A percentile compares a stretch with the other conserved stretches of the same genome.
Conservation (phyloP, 208 protist genomes). For the Crithidia bombi region DNA sequence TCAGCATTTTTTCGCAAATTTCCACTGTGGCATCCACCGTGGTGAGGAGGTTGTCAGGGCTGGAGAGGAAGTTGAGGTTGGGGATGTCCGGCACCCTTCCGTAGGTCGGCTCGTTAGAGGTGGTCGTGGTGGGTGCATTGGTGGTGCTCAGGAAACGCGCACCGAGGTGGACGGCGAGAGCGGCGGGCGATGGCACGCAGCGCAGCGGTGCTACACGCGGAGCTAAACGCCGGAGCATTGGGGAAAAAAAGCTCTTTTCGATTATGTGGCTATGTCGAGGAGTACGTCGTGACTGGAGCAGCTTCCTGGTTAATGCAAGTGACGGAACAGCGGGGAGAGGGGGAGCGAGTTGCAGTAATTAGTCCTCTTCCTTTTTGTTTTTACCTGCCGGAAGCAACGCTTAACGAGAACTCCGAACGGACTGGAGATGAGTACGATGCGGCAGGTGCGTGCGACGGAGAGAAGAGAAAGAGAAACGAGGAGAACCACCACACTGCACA, state of each 20-base stretch:
- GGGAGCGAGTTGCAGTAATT: too few relatives aligned
- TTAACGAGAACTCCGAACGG: too few relatives aligned
- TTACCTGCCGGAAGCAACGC: too few relatives aligned
- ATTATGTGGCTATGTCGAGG: too few relatives aligned
- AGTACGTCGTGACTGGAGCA: too few relatives aligned
- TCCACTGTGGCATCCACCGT: conserved; percentile 81
- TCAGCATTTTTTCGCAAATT: conserved; percentile 74
- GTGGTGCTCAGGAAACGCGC: conserved; percentile 16
- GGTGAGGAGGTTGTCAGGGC: conserved; percentile 55
- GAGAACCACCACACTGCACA: too few relatives aligned
- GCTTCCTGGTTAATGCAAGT: too few relatives aligned
- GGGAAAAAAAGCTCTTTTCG: not conserved
- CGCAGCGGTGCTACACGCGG: not conserved
- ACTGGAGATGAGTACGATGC: too few relatives aligned
- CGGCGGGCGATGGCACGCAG: not conserved
- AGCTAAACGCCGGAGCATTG: conserved; percentile 11
- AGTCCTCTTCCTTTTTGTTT: too few relatives aligned
- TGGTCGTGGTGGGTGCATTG: not conserved
- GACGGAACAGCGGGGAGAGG: too few relatives aligned
- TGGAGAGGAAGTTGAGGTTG: conserved; percentile 76
- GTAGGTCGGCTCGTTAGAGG: not conserved
- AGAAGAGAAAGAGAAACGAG: not conserved
- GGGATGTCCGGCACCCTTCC: conserved; percentile 61
- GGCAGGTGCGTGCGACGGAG: not conserved
- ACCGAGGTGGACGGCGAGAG: not conserved